phyloP scores from a whole-genome alignment of 306 rosid genomes.

The Crotalaria pallida region DNA sequence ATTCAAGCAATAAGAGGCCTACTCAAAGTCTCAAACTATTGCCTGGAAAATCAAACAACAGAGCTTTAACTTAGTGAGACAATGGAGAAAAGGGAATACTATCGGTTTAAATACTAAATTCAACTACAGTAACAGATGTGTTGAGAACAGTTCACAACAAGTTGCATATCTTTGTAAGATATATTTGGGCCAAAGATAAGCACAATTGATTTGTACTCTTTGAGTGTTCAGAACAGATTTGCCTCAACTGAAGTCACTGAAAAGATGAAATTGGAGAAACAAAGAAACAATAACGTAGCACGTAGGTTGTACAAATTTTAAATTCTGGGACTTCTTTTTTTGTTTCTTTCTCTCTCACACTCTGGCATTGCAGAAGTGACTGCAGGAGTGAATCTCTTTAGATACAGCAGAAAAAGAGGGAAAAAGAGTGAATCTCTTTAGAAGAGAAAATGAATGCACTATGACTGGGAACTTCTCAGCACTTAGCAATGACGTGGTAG shows the following conservation, averaged over 20 bases:
- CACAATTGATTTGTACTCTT: not conserved
- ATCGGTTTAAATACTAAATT: not conserved
- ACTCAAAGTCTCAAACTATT: conserved; percentile 6
- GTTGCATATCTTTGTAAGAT: not conserved
- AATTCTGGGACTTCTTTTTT: not conserved
- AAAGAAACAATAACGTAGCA: not conserved
- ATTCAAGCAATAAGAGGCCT: not conserved
- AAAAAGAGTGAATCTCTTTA: conserved; percentile 52
- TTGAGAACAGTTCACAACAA: not conserved
- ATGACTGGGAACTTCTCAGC: conserved; percentile 85
- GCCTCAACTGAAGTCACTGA: not conserved
- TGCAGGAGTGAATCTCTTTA: not conserved
- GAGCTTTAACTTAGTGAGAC: not conserved
- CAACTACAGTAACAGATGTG: not conserved
- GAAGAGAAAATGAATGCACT: conserved; percentile 86
- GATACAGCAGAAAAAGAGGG: not conserved
- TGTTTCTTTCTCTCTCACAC: not conserved
- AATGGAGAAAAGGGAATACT: not conserved
- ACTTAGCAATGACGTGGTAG: conserved; percentile 71
- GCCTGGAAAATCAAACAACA: not conserved
- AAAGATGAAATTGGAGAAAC: conserved; percentile 9
- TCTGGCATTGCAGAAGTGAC: conserved; percentile 8
- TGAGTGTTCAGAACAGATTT: conserved; percentile 2
- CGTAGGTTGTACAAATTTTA: not conserved
- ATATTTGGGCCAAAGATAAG: not conserved